Base-by-base conservation (phyloP, 1,284 basidiomycete genomes). In the Takashimella tepidaria region DNA sequence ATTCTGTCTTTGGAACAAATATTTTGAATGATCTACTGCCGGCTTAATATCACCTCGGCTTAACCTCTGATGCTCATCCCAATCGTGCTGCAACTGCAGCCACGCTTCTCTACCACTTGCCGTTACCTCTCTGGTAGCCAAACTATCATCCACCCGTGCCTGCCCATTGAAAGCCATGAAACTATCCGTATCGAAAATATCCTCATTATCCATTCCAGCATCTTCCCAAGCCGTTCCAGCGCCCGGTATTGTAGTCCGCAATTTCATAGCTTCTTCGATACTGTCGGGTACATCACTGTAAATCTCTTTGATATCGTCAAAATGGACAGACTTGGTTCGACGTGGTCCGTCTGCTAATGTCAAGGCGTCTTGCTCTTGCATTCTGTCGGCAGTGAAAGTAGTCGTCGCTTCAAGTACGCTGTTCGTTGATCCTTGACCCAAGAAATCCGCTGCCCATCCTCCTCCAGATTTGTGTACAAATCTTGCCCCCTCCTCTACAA, bases 1-100 rank as follows among this genome's bases (percentile, higher is more conserved):
- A 70, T 95, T 96, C 64, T 84, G 82, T 24, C 76, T 70, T 69
- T 89, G 87, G 76, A 95, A 95, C 61, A 84, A 79, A 72, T 96
- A 95, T 48, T 63, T 59, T 0, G 56, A 56, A 13, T 74, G 41
- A 41, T 59, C 62, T 4, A 84, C 85, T 1, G 85, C 85, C 69
- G 89, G 87, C 16, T 16, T 16, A 8, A 37, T 37, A 8, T 56
- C 8, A 5, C 78, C 75, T 5, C 80, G 73, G 5, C 83, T 87
- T 3, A 84, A 69, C 88, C 87, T 57, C 25, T 53, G 42, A 31
- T 88, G 89, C 2, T 75, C 74, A 60, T 96, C 91, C 92, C 91
- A 96, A 59, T 88, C 86, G 12, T 77, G 70, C 73, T 95, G 90
- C 60, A 97, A 69, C 48, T 76, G 70, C 50, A 80, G 78, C 87